phyloP scores from a whole-genome alignment of 139 green algal genomes.

The Zygnema circumcarinatum region DNA sequence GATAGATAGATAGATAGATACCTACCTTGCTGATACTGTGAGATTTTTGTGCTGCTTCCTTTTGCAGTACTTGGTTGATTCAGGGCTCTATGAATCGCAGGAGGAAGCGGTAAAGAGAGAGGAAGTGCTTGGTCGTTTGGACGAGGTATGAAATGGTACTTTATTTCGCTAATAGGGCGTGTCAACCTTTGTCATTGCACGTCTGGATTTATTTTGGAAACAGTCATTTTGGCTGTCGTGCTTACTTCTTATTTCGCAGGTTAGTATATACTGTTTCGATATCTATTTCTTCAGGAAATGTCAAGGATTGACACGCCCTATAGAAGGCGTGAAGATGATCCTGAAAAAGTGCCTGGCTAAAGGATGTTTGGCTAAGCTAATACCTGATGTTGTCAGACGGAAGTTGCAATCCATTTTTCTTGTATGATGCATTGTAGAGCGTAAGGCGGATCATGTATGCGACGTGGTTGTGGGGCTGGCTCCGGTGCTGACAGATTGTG shows the following conservation, averaged over 20 bases:
- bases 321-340: background rate
- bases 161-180: background rate
- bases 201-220: background rate
- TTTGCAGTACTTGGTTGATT: conserved; percentile 65
- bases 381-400: too few species aligned
- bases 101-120: conserved; percentile 69
- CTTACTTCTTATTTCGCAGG: background rate
- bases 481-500: conserved; percentile 62
- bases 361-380: too few species aligned
- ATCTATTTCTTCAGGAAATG: too few species aligned
- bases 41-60: background rate
- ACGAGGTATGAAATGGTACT: conserved; percentile 36
- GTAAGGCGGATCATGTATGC: too few species aligned
- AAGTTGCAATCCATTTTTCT: too few species aligned
- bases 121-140: conserved; percentile 67
- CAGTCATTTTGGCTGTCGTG: background rate
- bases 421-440: too few species aligned
- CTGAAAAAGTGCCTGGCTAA: too few species aligned
- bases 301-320: background rate
- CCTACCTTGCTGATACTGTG: background rate
- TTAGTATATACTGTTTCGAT: background rate
- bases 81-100: conserved; percentile 70
- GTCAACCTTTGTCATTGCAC: background rate
- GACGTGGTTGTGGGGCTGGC: background rate
- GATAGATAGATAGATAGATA: too few species aligned